Evolutionary conservation across 1,284 basidiomycete species (phyloP).

Genomic region (Apiotrichum mycotoxinovorans): DNA sequence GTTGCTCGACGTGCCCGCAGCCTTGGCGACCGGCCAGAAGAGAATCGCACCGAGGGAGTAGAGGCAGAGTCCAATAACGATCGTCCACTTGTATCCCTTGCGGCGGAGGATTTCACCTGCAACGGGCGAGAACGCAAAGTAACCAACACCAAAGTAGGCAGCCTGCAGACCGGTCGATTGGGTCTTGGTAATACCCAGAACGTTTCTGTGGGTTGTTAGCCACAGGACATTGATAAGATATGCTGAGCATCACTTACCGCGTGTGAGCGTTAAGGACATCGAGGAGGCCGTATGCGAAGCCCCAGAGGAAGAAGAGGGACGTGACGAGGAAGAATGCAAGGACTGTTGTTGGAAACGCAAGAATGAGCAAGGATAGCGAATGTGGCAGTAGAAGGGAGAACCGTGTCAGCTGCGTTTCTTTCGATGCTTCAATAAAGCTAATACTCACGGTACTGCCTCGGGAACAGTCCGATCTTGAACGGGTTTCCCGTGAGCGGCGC

Average conservation of each 20-base stretch:
- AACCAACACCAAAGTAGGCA: conserved; percentile 69
- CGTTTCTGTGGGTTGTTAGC: conserved; percentile 54
- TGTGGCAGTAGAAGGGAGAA: too few species aligned
- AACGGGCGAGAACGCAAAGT: conserved; percentile 55
- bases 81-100: conserved; percentile 52
- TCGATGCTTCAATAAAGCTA: neutral
- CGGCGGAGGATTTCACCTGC: conserved; percentile 49
- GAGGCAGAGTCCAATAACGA: conserved; percentile 63
- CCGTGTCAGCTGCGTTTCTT: too few species aligned
- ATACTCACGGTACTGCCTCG: conserved; percentile 13
- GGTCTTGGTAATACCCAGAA: conserved; percentile 68
- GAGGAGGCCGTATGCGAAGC: conserved; percentile 61
- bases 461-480: conserved; percentile 17
- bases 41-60: conserved; percentile 72
- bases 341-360: conserved; percentile 58
- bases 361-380: neutral
- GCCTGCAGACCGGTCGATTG: conserved; percentile 80
- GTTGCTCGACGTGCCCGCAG: conserved; percentile 42
- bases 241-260: neutral
- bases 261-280: conserved; percentile 78
- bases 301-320: conserved; percentile 75
- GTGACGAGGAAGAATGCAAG: conserved; percentile 68
- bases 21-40: conserved; percentile 73
- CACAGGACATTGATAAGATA: conserved; percentile 56
- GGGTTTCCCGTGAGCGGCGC: conserved; percentile 8